Conservation (phyloP, 2,329 filamentous ascomycete species). For the Talaromyces marneffei region DNA sequence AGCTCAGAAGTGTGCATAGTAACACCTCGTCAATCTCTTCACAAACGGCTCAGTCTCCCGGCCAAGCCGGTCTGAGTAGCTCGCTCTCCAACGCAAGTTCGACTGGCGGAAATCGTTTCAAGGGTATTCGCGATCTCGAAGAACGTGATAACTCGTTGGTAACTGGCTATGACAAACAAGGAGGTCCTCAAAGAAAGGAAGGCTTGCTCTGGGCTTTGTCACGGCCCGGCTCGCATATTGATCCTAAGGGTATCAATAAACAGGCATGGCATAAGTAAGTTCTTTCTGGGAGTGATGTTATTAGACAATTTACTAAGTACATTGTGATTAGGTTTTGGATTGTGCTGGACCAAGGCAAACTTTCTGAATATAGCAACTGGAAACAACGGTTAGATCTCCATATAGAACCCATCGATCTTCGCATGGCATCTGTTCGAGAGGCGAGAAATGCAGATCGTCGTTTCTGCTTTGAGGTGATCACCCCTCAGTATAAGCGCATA, state of each 20-base stretch:
- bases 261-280: conserved; percentile 97
- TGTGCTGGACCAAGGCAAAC: conserved; percentile 89
- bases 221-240: conserved; percentile 85
- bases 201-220: conserved; percentile 92
- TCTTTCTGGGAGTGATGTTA: background rate
- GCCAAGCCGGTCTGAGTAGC: conserved; percentile 19
- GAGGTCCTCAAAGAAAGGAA: conserved; percentile 74
- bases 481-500: conserved; percentile 88
- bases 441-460: conserved; percentile 88
- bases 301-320: background rate
- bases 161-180: conserved; percentile 50
- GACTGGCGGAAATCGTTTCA: conserved; percentile 59
- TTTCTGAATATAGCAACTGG: conserved; percentile 99
- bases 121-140: conserved; percentile 85
- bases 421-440: conserved; percentile 94
- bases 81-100: conserved; percentile 16
- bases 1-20: conserved; percentile 50
- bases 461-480: conserved; percentile 98
- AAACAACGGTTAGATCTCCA: conserved; percentile 95
- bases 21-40: conserved; percentile 43
- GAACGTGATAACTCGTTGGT: conserved; percentile 62
- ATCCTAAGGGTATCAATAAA: conserved; percentile 91
- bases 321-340: conserved; percentile 76
- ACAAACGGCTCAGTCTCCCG: conserved; percentile 29
- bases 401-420: conserved; percentile 94